phyloP scores from a whole-genome alignment of 805 yeast species.

The Saturnispora bothae region DNA sequence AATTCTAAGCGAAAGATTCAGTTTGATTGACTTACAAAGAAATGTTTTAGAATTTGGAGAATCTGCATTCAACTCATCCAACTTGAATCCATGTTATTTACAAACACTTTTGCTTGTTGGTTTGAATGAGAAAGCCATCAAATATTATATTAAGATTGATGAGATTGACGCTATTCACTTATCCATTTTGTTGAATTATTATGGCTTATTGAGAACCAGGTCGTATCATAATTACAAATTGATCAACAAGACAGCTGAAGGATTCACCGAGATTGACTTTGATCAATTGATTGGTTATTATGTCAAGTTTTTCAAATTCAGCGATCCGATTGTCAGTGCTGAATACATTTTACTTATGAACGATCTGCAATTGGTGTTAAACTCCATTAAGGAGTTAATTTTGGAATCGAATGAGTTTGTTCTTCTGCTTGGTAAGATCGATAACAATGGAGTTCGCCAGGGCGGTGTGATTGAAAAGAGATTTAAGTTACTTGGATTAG shows the following conservation, averaged over 20 bases:
- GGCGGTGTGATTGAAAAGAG: slow-evolving; percentile 83
- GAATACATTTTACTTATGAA: slow-evolving; percentile 69
- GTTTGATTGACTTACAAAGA: slow-evolving; percentile 63
- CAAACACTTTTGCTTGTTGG: slow-evolving; percentile 70
- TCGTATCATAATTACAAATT: slow-evolving; percentile 11
- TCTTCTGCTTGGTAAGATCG: slow-evolving; percentile 72
- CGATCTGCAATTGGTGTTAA: slow-evolving; percentile 52
- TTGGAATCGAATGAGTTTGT: slow-evolving; percentile 79
- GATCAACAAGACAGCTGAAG: slow-evolving; percentile 27
- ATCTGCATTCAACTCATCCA: slow-evolving; percentile 53
- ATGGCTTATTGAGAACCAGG: slow-evolving; percentile 50
- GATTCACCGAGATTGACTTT: slow-evolving; percentile 30
- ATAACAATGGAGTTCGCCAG: slow-evolving; percentile 60
- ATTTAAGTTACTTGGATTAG: slow-evolving; percentile 50
- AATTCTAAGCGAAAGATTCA: slow-evolving; percentile 60
- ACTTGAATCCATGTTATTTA: slow-evolving; percentile 60
- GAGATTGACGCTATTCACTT: slow-evolving; percentile 86
- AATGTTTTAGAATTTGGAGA: slow-evolving; percentile 64
- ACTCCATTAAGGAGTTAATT: slow-evolving; percentile 73
- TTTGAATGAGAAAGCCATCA: slow-evolving; percentile 69
- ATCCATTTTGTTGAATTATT: slow-evolving; percentile 69
- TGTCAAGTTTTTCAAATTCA: slow-evolving; percentile 69
- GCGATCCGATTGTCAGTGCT: slow-evolving; percentile 87
- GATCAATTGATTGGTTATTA: slow-evolving; percentile 68
- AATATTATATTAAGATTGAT: slow-evolving; percentile 47